phyloP scores from a whole-genome alignment of 2,329 filamentous ascomycete species.

The Phoma sp. region DNA sequence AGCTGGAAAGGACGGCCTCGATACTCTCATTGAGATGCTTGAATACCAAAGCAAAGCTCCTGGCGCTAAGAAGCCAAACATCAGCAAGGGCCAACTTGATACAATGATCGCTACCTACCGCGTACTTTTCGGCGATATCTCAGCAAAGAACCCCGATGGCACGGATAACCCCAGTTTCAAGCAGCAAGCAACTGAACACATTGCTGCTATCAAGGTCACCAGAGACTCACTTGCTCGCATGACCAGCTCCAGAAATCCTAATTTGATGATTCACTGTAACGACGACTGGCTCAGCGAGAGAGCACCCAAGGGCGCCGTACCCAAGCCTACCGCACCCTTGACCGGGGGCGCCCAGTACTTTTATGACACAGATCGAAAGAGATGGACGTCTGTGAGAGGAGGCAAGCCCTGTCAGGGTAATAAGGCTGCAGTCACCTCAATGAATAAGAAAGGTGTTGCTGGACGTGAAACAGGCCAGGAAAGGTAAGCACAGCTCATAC shows the following conservation, averaged over 20 bases:
- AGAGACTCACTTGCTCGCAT: conserved; percentile 14
- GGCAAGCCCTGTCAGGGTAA: conserved; percentile 17
- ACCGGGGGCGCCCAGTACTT: background rate
- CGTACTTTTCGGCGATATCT: conserved; percentile 15
- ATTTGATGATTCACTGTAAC: conserved; percentile 20
- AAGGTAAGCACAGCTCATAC: background rate
- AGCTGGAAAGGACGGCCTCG: conserved; percentile 12
- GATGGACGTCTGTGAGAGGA: conserved; percentile 10
- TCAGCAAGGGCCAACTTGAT: conserved; percentile 5
- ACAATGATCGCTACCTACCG: conserved; percentile 17
- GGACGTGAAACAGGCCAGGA: conserved; percentile 4
- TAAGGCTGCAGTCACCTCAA: conserved; percentile 11
- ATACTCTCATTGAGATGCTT: conserved; percentile 7
- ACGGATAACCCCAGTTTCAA: conserved; percentile 9
- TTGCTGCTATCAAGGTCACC: conserved; percentile 12
- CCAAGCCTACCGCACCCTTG: conserved; percentile 2
- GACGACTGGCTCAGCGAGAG: conserved; percentile 18
- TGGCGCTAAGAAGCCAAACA: conserved; percentile 9
- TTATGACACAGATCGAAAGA: conserved; percentile 13
- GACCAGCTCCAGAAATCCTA: conserved; percentile 4
- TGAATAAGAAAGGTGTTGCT: conserved; percentile 1
- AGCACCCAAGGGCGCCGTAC: background rate
- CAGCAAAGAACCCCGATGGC: conserved; percentile 5
- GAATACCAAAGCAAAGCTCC: conserved; percentile 9
- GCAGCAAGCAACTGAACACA: conserved; percentile 6